Evolutionary conservation across 805 yeast genomes (phyloP), one percentile per base, ranked within the genome.

Genomic region (Priceomyces fermenticarens): DNA sequence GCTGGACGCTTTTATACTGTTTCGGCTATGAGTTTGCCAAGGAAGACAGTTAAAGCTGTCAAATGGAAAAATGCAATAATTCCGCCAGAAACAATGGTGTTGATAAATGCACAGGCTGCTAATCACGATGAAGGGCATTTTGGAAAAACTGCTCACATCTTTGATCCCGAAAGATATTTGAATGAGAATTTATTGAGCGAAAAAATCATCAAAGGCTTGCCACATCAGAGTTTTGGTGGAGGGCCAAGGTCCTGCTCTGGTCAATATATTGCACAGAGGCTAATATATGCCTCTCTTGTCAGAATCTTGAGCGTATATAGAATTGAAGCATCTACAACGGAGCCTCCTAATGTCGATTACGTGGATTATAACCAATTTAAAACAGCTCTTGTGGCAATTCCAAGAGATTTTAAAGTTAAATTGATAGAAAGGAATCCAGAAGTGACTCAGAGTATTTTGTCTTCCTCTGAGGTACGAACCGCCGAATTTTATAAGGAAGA

Each of bases 181-280:
- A 20, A 37, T 17, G 40, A 37, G n/a, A 27, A 30, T 37, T 36
- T 36, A 8, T 28, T 37, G 23, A 29, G n/a, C 6, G 40, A 37
- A 30, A 37, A 37, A 17, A 35, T 29, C 12, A 37, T 37, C 4
- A 37, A 37, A 20, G 40, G 40, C 9, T 35, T 37, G 16, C 40
- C 40, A 10, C 40, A 37, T 37, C 40, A 37, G 29, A 37, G 40
- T 37, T 37, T 37, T 29, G 40, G 40, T 10, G 40, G 40, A 15
- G 40, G 40, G 13, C 40, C 40, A 20, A 37, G 40, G 14, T 37
- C 40, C n/a, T 37, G 40, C 13, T 37, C 40, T 12, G 40, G 40
- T 13, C 40, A 37, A 17, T 37, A 37, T 14, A 37, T 37, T 37
- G 40, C 40, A 3, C 40, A 37, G n/a, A 28, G 40, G 25, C 14